These are phyloP conservation scores for Cutaneotrichosporon sp. DNA, from an alignment of 1,284 basidiomycete species.

Conservation along the genomic window DNA sequence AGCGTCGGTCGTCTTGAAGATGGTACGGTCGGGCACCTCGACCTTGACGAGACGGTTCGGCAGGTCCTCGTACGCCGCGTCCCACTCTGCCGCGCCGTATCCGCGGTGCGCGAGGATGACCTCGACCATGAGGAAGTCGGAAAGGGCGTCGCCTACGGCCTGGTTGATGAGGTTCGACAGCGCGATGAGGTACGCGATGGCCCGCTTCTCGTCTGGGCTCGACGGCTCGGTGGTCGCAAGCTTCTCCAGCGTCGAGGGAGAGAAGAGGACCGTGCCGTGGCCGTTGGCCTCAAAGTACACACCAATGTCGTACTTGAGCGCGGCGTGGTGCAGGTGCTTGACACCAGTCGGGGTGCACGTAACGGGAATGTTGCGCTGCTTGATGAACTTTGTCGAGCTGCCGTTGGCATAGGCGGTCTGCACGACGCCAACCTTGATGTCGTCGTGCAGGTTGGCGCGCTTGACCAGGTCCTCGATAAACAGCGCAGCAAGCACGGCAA, in stretches of 20 bases:
- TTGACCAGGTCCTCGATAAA: constrained; percentile 89
- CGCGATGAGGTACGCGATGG: constrained; percentile 68
- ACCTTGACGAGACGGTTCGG: constrained; percentile 98
- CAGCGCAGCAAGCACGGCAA: constrained; percentile 85
- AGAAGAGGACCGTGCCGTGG: constrained; percentile 96
- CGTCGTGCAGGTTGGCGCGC: constrained; percentile 60
- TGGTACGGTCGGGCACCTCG: constrained; percentile 72
- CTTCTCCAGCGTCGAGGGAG: constrained; percentile 60
- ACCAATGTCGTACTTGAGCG: constrained; percentile 86
- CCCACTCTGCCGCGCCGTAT: constrained; percentile 84
- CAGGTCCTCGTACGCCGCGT: constrained; percentile 85
- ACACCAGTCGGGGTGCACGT: constrained; percentile 96
- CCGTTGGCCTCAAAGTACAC: constrained; percentile 99
- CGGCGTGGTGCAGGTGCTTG: constrained; percentile 96
- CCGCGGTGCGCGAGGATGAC: constrained; percentile 81
- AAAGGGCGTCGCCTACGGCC: constrained; percentile 95
- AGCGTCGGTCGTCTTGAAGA: constrained; percentile 89
- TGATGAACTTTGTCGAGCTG: constrained; percentile 86
- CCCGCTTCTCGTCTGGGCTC: constrained; percentile 72
- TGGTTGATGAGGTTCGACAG: constrained; percentile 90
- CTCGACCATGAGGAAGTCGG: constrained; percentile 94
- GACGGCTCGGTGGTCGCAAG: constrained; percentile 63
- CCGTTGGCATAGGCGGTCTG: constrained; percentile 99
- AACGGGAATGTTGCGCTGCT: constrained; percentile 63
- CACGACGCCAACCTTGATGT: constrained; percentile 83